These are phyloP conservation scores for Carex arenaria DNA, from an alignment of 202 grass and related monocot species.

Conservation along the genomic window DNA sequence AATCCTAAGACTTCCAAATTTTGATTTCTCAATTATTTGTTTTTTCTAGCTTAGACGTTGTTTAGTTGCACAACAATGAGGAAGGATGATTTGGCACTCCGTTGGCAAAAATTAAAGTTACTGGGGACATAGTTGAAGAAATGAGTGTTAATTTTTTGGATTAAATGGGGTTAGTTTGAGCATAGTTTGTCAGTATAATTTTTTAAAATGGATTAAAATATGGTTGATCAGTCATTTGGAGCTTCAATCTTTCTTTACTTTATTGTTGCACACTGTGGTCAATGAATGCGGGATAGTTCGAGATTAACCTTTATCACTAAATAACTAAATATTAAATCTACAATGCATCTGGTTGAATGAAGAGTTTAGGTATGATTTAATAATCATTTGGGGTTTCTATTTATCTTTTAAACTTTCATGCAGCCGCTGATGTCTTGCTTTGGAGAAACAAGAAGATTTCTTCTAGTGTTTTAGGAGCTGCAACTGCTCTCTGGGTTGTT, in stretches of 20 bases:
- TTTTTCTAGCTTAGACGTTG: background rate
- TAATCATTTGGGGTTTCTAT: background rate
- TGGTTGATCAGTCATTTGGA: background rate
- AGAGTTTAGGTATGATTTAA: background rate
- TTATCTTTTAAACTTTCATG: background rate
- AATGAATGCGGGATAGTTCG: background rate
- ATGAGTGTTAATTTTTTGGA: background rate
- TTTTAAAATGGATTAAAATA: background rate
- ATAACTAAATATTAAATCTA: background rate
- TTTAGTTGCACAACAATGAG: background rate
- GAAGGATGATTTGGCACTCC: background rate
- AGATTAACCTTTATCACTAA: background rate
- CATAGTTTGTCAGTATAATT: background rate
- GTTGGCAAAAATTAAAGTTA: background rate
- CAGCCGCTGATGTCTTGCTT: slow-evolving; percentile 85
- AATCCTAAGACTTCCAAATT: background rate
- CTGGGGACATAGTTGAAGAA: background rate
- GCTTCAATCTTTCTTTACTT: background rate
- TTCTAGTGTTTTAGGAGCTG: slow-evolving; percentile 52
- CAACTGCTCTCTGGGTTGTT: slow-evolving; percentile 64
- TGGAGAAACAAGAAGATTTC: slow-evolving; percentile 99
- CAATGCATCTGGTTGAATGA: background rate
- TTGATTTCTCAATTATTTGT: background rate
- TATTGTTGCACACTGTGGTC: background rate
- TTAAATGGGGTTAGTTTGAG: background rate